These are phyloP conservation scores for Lentinula edodes DNA, from an alignment of 768 basidiomycete genomes.

Conservation along the genomic window DNA sequence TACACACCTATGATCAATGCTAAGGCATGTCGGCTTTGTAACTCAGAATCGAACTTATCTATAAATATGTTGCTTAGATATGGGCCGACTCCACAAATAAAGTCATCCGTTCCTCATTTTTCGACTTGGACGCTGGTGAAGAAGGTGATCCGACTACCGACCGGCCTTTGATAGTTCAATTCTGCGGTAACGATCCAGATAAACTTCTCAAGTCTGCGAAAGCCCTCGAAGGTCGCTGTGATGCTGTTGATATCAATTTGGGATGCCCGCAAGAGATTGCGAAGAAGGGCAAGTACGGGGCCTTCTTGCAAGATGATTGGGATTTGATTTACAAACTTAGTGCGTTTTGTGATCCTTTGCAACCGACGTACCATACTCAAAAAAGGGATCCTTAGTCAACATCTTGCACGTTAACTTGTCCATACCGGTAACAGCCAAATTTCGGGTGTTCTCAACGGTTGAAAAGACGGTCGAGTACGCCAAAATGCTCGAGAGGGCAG, in stretches of 20 bases:
- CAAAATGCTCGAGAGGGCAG: constrained; percentile 90
- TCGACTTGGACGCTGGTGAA: constrained; percentile 67
- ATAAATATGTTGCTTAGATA: constrained; percentile 39
- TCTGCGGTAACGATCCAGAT: constrained; percentile 88
- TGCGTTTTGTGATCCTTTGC: constrained; percentile 26
- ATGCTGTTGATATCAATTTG: constrained; percentile 92
- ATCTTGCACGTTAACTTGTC: constrained; percentile 77
- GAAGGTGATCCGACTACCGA: constrained; percentile 75
- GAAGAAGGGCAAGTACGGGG: constrained; percentile 77
- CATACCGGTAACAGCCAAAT: constrained; percentile 96
- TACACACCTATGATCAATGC: constrained; percentile 99
- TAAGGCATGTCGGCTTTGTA: constrained; percentile 40
- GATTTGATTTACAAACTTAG: constrained; percentile 78
- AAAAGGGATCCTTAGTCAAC: constrained; percentile 51
- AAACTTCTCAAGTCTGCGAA: constrained; percentile 73
- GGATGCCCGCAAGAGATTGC: constrained; percentile 97
- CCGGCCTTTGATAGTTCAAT: constrained; percentile 86
- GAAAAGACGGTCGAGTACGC: constrained; percentile 93
- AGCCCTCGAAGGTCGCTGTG: constrained; percentile 72
- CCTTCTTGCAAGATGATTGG: constrained; percentile 95
- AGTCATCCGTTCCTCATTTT: constrained; percentile 55
- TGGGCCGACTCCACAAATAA: constrained; percentile 50
- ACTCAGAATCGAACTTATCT: not conserved
- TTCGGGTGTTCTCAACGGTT: constrained; percentile 81
- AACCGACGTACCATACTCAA: not conserved